These are phyloP conservation scores for Pavlovales sp. DNA, from an alignment of 208 protist genomes.

Conservation along the genomic window DNA sequence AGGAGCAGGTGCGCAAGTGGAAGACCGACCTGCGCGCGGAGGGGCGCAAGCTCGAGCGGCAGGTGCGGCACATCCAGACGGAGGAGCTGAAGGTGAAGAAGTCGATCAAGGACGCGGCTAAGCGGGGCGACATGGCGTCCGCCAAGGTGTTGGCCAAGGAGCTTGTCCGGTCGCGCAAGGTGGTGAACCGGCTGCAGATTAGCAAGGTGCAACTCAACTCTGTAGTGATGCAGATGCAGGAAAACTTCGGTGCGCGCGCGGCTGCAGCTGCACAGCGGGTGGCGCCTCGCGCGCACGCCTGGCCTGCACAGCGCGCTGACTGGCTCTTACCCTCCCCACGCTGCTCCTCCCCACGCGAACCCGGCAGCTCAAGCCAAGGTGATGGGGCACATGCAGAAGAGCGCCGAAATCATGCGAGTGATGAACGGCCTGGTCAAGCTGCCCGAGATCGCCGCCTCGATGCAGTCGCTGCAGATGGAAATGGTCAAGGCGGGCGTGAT, in stretches of 20 bases:
- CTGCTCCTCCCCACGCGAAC: neutral
- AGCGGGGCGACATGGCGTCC: neutral
- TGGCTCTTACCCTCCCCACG: neutral
- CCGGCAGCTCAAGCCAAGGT: neutral
- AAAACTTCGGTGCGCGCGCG: neutral
- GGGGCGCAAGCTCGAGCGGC: slow-evolving; percentile 2
- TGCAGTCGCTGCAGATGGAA: neutral
- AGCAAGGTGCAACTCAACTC: slow-evolving; percentile 27
- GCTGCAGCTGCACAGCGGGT: neutral
- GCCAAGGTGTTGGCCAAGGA: slow-evolving; percentile 20
- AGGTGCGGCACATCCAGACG: slow-evolving; percentile 4
- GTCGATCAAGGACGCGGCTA: slow-evolving; percentile 21
- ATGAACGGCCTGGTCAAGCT: slow-evolving; percentile 32
- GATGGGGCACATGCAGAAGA: slow-evolving; percentile 2
- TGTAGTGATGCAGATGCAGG: slow-evolving; percentile 35
- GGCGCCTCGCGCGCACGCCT: neutral
- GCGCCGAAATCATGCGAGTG: neutral
- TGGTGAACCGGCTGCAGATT: slow-evolving; percentile 6
- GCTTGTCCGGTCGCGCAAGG: slow-evolving; percentile 33
- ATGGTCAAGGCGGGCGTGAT: slow-evolving; percentile 33
- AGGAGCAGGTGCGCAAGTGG: slow-evolving; percentile 34
- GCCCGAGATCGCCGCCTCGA: neutral
- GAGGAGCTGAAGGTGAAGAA: slow-evolving; percentile 28
- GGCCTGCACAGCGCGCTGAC: neutral
- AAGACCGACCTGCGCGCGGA: slow-evolving; percentile 9